A percentile compares a stretch with the other conserved stretches of the same genome.
These are phyloP conservation scores for Quercus engelmannii DNA, from an alignment of 306 rosid species.

Conservation along the genomic window DNA sequence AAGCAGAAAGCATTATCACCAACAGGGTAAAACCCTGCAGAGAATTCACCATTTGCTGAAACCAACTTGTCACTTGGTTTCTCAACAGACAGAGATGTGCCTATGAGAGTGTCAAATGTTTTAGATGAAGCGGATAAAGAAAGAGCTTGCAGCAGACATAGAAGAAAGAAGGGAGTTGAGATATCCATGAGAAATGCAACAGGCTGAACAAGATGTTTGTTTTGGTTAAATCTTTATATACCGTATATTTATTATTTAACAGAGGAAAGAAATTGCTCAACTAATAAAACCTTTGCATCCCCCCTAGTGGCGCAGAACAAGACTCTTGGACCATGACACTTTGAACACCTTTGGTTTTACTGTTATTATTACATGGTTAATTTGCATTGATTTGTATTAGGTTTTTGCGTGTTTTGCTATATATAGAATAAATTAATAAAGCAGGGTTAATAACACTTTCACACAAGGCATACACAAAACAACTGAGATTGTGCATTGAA, in stretches of 20 bases:
- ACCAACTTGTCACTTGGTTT: constrained; percentile 23
- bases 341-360: too few relatives aligned
- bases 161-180: neutral
- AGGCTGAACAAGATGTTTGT: too few relatives aligned
- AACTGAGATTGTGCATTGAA: too few relatives aligned
- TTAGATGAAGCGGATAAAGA: constrained; percentile 22
- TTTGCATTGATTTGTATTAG: too few relatives aligned
- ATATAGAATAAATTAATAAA: too few relatives aligned
- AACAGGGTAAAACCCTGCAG: constrained; percentile 40
- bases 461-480: too few relatives aligned
- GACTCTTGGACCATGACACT: neutral
- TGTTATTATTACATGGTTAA: too few relatives aligned
- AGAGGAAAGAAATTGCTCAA: too few relatives aligned
- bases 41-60: constrained; percentile 42
- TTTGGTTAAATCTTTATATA: too few relatives aligned
- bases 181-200: constrained; percentile 19
- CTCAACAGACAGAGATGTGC: constrained; percentile 40
- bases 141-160: neutral
- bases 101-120: constrained; percentile 21
- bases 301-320: neutral
- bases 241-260: too few relatives aligned
- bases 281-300: neutral
- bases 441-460: too few relatives aligned
- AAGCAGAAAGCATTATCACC: constrained; percentile 27
- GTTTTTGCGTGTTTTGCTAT: too few relatives aligned